Evolutionary conservation across 2,329 filamentous ascomycete species (phyloP).

Genomic region (Colletotrichum caudatum): DNA sequence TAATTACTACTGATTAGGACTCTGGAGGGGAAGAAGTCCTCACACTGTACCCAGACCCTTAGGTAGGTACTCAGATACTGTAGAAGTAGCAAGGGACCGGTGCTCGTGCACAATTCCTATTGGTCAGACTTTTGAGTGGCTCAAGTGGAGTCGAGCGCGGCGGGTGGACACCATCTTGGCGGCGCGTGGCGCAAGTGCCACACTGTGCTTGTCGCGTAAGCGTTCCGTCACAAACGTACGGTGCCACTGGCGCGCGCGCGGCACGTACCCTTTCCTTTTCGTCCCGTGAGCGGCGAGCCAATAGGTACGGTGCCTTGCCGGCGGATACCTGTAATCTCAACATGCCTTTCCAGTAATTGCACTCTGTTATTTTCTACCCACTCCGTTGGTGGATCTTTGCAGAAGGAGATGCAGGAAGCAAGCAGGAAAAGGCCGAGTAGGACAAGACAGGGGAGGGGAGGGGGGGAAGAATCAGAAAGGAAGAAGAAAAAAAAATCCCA

Average conservation of each 20-base stretch:
- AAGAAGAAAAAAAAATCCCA: background rate
- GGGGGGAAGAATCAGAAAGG: background rate
- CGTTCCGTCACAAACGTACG: constrained; percentile 24
- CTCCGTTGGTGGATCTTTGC: constrained; percentile 4
- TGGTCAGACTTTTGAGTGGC: constrained; percentile 16
- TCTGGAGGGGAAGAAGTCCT: background rate
- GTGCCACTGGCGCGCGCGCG: background rate
- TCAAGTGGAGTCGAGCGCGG: constrained; percentile 16
- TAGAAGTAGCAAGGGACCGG: constrained; percentile 6
- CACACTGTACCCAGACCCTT: constrained; percentile 31
- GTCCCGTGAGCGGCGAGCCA: background rate
- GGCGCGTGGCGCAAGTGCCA: constrained; percentile 38
- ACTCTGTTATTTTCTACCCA: background rate
- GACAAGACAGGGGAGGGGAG: background rate
- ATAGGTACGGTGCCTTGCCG: background rate
- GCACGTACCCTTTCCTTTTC: background rate
- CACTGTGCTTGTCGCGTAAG: constrained; percentile 37
- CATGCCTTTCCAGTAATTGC: constrained; percentile 9
- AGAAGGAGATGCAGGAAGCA: constrained; percentile 14
- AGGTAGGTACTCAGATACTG: no score
- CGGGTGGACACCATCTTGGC: constrained; percentile 31
- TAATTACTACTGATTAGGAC: background rate
- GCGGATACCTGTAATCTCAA: constrained; percentile 14
- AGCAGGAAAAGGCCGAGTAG: constrained; percentile 9
- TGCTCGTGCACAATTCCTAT: constrained; percentile 10